These are phyloP conservation scores for Striga asiatica DNA, from an alignment of 257 asterid genomes.

Conservation along the genomic window DNA sequence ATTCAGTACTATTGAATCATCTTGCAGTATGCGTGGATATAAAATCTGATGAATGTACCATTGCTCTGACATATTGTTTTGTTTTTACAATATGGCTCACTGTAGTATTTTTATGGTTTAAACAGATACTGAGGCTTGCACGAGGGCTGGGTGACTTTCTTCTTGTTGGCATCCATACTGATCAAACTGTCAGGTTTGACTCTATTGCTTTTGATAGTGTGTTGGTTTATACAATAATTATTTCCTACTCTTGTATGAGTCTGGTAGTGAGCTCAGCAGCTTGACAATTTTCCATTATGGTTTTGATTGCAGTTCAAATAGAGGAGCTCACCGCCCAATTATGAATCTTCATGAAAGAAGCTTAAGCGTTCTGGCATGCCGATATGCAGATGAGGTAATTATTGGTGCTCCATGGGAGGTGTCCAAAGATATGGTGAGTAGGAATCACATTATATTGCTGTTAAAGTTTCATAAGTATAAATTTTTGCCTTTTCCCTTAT, in stretches of 20 bases:
- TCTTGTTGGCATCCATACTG: conserved; percentile 97
- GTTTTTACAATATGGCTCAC: background rate
- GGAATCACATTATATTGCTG: conserved; percentile 1
- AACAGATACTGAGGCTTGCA: conserved; percentile 83
- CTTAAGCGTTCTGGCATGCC: conserved; percentile 96
- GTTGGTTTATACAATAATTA: background rate
- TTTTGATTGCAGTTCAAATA: conserved; percentile 50
- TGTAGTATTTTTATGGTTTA: conserved; percentile 15
- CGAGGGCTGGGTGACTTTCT: conserved; percentile 97
- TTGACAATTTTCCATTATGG: conserved; percentile 6
- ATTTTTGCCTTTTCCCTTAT: conserved; percentile 8
- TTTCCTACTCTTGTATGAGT: background rate
- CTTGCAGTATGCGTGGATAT: conserved; percentile 2
- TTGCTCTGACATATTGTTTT: conserved; percentile 4
- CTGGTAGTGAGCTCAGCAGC: conserved; percentile 8
- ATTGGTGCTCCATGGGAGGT: conserved; percentile 99
- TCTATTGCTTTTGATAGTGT: background rate
- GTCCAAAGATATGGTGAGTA: conserved; percentile 83
- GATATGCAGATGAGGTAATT: conserved; percentile 89
- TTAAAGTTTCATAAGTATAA: background rate
- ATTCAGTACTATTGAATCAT: background rate
- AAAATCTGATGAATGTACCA: background rate
- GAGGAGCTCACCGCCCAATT: conserved; percentile 98
- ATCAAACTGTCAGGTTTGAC: conserved; percentile 77
- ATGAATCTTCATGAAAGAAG: conserved; percentile 99